These are phyloP conservation scores for Juglanconis oblonga DNA, from an alignment of 2,329 filamentous ascomycete species.

Conservation along the genomic window DNA sequence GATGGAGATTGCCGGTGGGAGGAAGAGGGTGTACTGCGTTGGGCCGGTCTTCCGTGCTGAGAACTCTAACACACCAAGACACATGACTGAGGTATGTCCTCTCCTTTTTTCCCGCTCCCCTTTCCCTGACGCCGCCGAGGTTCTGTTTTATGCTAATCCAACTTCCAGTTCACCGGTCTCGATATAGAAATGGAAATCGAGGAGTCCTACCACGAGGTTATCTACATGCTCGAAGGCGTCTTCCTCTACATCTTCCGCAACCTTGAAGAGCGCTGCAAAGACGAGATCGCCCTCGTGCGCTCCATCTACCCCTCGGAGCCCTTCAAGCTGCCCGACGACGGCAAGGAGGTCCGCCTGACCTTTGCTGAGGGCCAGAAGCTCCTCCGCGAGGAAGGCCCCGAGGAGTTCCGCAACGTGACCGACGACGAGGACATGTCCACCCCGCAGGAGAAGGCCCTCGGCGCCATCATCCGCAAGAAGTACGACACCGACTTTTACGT, in stretches of 20 bases:
- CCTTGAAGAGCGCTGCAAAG: conserved; percentile 63
- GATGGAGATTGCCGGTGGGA: conserved; percentile 75
- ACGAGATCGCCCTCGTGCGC: conserved; percentile 71
- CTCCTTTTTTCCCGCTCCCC: background rate
- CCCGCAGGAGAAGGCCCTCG: conserved; percentile 84
- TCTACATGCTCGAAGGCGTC: conserved; percentile 68
- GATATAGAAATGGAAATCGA: conserved; percentile 90
- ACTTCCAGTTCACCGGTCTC: conserved; percentile 69
- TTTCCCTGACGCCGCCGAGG: conserved; percentile 5
- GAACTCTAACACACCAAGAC: conserved; percentile 77
- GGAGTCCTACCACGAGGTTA: conserved; percentile 73
- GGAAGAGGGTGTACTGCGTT: conserved; percentile 75
- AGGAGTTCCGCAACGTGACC: conserved; percentile 63
- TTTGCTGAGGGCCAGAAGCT: conserved; percentile 78
- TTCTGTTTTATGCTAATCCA: background rate
- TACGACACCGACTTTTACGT: conserved; percentile 96
- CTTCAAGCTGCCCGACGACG: conserved; percentile 70
- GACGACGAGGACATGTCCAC: conserved; percentile 80
- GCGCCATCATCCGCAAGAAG: conserved; percentile 80
- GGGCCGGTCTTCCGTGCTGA: conserved; percentile 84
- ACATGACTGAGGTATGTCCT: conserved; percentile 68
- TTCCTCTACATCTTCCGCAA: conserved; percentile 77
- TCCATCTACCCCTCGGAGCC: conserved; percentile 73
- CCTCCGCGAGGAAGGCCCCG: conserved; percentile 69
- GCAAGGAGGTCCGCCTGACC: conserved; percentile 72